A percentile compares a stretch with the other conserved stretches of the same genome.
These are phyloP conservation scores for Cercospora canescens DNA, from an alignment of 2,329 filamentous ascomycete species.

Conservation along the genomic window DNA sequence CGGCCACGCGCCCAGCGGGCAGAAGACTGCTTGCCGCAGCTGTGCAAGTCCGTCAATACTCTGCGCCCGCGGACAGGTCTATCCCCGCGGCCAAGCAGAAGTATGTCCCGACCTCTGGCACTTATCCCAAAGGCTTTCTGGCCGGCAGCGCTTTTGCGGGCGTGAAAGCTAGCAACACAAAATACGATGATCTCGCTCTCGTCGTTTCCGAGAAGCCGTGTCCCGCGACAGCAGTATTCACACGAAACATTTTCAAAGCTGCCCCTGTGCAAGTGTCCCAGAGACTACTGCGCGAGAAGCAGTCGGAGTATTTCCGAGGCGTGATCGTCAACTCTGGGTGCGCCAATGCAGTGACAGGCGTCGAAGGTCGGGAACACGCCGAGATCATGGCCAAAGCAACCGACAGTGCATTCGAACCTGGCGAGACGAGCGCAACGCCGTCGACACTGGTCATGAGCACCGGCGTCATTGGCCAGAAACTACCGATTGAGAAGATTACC, in stretches of 20 bases:
- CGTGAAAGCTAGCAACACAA: constrained; percentile 90
- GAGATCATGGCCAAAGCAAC: constrained; percentile 77
- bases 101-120: constrained; percentile 81
- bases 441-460: constrained; percentile 68
- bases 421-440: constrained; percentile 33
- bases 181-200: constrained; percentile 86
- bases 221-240: constrained; percentile 88
- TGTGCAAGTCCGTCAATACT: constrained; percentile 55
- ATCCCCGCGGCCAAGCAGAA: constrained; percentile 83
- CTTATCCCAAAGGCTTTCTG: constrained; percentile 86
- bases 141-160: constrained; percentile 87
- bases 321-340: constrained; percentile 95
- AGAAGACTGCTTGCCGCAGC: constrained; percentile 30
- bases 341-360: constrained; percentile 94
- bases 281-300: constrained; percentile 59
- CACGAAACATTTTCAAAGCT: constrained; percentile 97
- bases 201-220: constrained; percentile 85
- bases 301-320: constrained; percentile 70
- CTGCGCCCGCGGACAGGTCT: constrained; percentile 57
- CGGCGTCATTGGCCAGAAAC: constrained; percentile 90
- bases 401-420: constrained; percentile 60
- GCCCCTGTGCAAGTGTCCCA: constrained; percentile 86
- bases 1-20: constrained; percentile 17
- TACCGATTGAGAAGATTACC: constrained; percentile 90
- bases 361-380: constrained; percentile 85